Conservation (phyloP, 1,139 yeast genomes). For the Suhomyces terraborum region DNA sequence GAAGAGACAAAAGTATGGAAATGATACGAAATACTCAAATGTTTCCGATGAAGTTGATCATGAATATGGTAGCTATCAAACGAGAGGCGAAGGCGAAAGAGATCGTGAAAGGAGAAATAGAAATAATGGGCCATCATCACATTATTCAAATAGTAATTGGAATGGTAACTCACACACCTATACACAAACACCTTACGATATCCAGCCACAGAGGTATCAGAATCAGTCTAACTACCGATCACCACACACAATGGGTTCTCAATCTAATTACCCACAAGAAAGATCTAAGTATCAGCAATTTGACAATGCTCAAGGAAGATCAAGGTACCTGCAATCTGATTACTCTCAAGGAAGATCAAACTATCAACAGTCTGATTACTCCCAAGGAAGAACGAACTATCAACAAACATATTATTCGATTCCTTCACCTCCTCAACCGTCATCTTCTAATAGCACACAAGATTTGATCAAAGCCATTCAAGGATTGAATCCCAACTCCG, state of each 20-base stretch:
- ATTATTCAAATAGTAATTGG: not conserved
- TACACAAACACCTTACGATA: not conserved
- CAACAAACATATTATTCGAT: no score
- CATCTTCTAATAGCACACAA: constrained; percentile 8
- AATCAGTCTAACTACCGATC: not conserved
- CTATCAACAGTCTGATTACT: not conserved
- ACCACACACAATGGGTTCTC: not conserved
- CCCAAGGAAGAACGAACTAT: not conserved
- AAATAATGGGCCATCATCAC: not conserved
- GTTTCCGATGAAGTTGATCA: not conserved
- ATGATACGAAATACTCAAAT: constrained; percentile 3
- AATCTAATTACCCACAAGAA: not conserved
- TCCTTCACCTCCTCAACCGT: constrained; percentile 8
- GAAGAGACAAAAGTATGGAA: constrained; percentile 28
- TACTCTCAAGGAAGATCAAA: not conserved
- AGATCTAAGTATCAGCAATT: not conserved
- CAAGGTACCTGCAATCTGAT: no score
- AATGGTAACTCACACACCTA: not conserved
- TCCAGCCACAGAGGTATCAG: not conserved
- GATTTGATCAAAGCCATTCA: constrained; percentile 22
- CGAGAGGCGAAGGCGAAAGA: not conserved
- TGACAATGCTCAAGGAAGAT: no score
- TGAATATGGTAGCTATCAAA: not conserved
- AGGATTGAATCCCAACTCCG: constrained; percentile 23
- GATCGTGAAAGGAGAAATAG: constrained; percentile 8